Evolutionary conservation across 2,329 filamentous ascomycete genomes (phyloP).

Genomic region (Colletotrichum australisinense): DNA sequence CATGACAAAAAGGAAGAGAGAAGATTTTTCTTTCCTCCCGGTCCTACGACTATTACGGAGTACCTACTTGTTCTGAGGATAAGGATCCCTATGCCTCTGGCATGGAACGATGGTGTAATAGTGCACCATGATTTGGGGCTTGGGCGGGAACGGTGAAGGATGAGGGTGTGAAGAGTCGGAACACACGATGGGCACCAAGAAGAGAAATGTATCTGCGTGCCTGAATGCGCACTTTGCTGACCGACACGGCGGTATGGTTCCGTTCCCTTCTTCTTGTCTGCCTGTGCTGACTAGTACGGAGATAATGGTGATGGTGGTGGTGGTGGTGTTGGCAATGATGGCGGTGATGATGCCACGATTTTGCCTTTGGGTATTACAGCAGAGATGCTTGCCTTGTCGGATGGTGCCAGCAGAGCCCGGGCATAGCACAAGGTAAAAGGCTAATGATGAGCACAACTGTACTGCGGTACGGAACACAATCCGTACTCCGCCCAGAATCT

Average conservation of each 20-base stretch:
- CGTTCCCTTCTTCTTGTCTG: not conserved
- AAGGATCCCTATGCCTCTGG: not conserved
- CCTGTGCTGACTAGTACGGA: not conserved
- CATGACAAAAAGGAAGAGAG: not conserved
- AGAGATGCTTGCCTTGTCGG: not conserved
- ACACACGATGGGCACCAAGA: not conserved
- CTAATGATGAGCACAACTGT: slow-evolving; percentile 20
- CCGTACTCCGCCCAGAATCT: not conserved
- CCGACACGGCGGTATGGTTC: slow-evolving; percentile 8
- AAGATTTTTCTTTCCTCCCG: not conserved
- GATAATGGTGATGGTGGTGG: not conserved
- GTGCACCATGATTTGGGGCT: not conserved
- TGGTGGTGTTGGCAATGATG: not conserved
- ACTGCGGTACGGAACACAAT: not conserved
- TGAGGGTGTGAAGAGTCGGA: not conserved
- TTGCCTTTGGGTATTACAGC: not conserved
- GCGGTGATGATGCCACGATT: not conserved
- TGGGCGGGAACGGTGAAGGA: not conserved
- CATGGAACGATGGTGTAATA: slow-evolving; percentile 6
- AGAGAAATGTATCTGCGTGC: not conserved
- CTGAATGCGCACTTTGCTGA: slow-evolving; percentile 1
- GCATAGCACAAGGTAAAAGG: slow-evolving; percentile 2
- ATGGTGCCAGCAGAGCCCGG: not conserved
- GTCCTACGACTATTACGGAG: not conserved
- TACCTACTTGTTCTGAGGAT: not conserved